phyloP scores from a whole-genome alignment of 257 asterid species.

The Solanum habrochaites region DNA sequence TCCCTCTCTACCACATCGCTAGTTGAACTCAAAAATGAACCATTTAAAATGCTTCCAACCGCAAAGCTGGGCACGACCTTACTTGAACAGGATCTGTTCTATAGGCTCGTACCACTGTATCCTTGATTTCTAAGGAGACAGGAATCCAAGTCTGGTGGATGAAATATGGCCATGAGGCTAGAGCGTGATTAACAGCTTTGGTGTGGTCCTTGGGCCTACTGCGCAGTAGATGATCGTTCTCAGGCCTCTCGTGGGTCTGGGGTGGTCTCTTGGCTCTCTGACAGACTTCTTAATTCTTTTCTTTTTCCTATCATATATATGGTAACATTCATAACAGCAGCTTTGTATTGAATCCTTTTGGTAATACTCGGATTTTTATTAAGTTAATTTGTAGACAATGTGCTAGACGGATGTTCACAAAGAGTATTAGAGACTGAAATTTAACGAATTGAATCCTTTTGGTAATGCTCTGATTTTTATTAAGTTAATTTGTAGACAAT shows the following conservation, averaged over 20 bases:
- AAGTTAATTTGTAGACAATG: not conserved
- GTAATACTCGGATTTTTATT: not conserved
- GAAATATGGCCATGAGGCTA: not conserved
- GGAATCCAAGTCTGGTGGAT: not conserved
- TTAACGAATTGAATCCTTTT: slow-evolving; percentile 27
- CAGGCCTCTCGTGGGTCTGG: not conserved
- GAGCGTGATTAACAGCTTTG: not conserved
- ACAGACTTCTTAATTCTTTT: not conserved
- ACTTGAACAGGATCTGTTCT: not conserved
- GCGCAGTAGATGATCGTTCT: not conserved
- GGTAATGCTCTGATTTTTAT: not conserved
- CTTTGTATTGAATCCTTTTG: not conserved
- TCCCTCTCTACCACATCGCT: not conserved
- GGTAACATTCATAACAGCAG: not conserved
- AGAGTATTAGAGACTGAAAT: slow-evolving; percentile 42
- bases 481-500: not conserved
- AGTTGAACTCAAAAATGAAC: too few relatives aligned
- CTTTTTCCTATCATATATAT: not conserved
- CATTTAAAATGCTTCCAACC: not conserved
- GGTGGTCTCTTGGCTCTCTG: not conserved
- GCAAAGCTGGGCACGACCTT: not conserved
- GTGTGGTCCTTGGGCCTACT: not conserved
- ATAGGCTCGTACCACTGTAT: not conserved
- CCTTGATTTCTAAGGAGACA: not conserved
- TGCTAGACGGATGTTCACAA: not conserved